Conservation (phyloP, 371 early-diverging fungal genomes). For the Nematocida ironsii region DNA sequence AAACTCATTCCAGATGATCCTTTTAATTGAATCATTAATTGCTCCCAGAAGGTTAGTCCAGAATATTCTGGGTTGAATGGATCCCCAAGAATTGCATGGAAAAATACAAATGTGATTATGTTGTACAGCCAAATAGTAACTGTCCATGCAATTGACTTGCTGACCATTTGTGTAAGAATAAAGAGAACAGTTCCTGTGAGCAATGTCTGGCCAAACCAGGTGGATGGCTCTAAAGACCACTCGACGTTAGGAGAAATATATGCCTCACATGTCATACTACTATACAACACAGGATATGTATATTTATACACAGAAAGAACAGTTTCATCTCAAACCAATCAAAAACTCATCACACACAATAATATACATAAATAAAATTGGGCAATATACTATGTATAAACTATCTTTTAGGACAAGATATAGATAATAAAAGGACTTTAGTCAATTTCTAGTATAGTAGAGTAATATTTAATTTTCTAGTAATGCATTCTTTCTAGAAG, state of each 20-base stretch:
- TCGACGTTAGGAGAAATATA: conserved; percentile 55
- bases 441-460: too few relatives aligned
- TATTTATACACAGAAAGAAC: neutral
- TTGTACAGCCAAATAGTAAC: conserved; percentile 67
- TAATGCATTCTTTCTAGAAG: too few relatives aligned
- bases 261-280: conserved; percentile 51
- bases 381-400: neutral
- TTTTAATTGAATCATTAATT: conserved; percentile 68
- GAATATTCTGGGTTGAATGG: conserved; percentile 69
- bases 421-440: too few relatives aligned
- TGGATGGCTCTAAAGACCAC: conserved; percentile 57
- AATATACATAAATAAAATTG: neutral
- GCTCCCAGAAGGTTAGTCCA: conserved; percentile 70
- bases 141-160: conserved; percentile 57
- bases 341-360: neutral
- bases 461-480: too few relatives aligned
- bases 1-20: conserved; percentile 64
- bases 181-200: conserved; percentile 51
- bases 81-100: conserved; percentile 70
- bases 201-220: conserved; percentile 56
- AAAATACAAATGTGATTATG: conserved; percentile 69
- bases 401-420: too few relatives aligned
- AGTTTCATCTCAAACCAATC: neutral
- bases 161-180: conserved; percentile 54
- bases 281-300: neutral